These are phyloP conservation scores for Solanum chmielewskii DNA, from an alignment of 257 asterid genomes.

Conservation along the genomic window DNA sequence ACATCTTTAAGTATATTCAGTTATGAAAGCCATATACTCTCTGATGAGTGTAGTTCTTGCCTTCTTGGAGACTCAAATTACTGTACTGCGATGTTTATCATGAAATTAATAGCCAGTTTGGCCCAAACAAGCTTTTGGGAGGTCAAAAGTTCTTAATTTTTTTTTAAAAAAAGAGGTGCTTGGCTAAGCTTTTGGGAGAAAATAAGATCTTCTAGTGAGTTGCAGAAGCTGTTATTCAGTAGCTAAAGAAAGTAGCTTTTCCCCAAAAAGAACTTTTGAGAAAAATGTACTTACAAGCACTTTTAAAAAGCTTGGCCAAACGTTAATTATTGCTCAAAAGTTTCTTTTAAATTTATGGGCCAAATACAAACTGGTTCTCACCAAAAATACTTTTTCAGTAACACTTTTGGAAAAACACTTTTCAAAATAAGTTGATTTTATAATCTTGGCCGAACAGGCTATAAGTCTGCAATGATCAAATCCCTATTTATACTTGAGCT, in stretches of 20 bases:
- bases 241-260: background rate
- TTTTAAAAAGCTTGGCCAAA: background rate
- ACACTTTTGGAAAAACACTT: background rate
- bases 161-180: background rate
- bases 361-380: background rate
- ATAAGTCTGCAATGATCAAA: background rate
- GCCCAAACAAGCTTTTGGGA: background rate
- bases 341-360: background rate
- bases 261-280: background rate
- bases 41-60: background rate
- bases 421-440: background rate
- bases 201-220: background rate
- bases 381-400: background rate
- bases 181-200: background rate
- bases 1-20: background rate
- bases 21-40: background rate
- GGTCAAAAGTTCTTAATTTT: background rate
- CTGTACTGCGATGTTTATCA: background rate
- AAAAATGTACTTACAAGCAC: background rate
- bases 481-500: background rate
- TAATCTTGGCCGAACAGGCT: background rate
- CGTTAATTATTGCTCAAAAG: background rate
- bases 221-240: background rate
- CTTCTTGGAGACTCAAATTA: background rate
- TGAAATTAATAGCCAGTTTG: background rate